Evolutionary conservation across 768 basidiomycete genomes (phyloP), one percentile per base, ranked within the genome.

Genomic region (Peribolospora baueri): DNA sequence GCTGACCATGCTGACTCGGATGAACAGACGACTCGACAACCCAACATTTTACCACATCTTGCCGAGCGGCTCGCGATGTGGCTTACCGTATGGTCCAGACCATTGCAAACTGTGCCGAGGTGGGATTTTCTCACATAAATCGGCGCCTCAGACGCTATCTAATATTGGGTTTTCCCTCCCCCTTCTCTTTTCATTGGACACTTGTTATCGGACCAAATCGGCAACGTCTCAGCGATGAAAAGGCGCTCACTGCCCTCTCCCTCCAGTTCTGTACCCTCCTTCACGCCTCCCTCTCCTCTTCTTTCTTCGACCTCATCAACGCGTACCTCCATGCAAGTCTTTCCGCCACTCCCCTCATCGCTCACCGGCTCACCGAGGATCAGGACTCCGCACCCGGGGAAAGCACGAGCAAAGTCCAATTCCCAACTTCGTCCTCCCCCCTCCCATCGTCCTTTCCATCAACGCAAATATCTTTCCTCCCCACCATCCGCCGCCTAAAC

Each of bases 201-300:
- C 48, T 5, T 2, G 5, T 14, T 41, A 7, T 50, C 47, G 7
- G 13, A 0, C 11, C 3, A n/a, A 5, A 14, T 37, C 8, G 5
- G 3, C 43, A 3, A 14, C 7, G 1, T 10, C 25, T 41, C 38
- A 1, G 7, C 50, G 9, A 13, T 13, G 2, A 4, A 42, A 58
- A 53, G 1, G 25, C 51, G 8, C 3, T 46, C 13, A 3, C 37
- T 0, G 5, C 52, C 9, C 52, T 58, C 25, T 3, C 14, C 2
- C 8, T 45, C 43, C 7, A 45, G 5, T 52, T 42, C 7, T 37
- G 43, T n/a, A 13, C 25, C 9, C 56, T 54, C 56, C 56, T 54
- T 7, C 42, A 48, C n/a, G 53, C 57, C 50, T 62, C 59, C 47
- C 60, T 60, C 48, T 54, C 59, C 2, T 50, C 42, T 2, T 58